Evolutionary conservation across 345 rosid species (phyloP).

Genomic region (Nasturtium officinale): DNA sequence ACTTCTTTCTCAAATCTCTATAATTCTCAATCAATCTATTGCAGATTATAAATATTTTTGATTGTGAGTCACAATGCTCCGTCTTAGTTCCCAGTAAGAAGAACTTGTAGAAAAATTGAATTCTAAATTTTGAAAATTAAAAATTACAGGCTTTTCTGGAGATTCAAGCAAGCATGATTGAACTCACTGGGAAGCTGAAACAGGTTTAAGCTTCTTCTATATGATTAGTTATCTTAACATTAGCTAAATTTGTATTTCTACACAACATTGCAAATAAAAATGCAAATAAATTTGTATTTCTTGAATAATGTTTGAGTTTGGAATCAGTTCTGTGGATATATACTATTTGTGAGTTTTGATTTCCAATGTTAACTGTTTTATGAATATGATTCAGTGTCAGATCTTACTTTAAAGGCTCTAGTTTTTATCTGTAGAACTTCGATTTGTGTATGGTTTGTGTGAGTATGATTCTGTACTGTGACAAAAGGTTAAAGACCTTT

Average conservation of each 20-base stretch:
- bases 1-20: not conserved
- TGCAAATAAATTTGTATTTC: not conserved
- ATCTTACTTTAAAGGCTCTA: not conserved
- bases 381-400: conserved; percentile 7
- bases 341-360: not conserved
- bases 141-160: conserved; percentile 52
- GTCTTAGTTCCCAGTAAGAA: not conserved
- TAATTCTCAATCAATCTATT: not conserved
- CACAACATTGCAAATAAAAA: not conserved
- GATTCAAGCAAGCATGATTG: conserved; percentile 64
- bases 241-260: not conserved
- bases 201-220: conserved; percentile 34
- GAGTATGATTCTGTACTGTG: not conserved
- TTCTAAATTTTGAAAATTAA: not conserved
- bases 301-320: not conserved
- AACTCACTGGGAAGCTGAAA: conserved; percentile 55
- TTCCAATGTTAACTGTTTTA: not conserved
- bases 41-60: not conserved
- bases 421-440: not conserved
- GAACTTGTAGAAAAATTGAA: not conserved
- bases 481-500: not conserved
- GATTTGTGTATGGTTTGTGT: not conserved
- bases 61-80: too few species aligned
- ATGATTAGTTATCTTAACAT: not conserved
- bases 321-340: not conserved